Evolutionary conservation across 1,284 basidiomycete species (phyloP).

Genomic region (Pyrrhoderma lamaoense): DNA sequence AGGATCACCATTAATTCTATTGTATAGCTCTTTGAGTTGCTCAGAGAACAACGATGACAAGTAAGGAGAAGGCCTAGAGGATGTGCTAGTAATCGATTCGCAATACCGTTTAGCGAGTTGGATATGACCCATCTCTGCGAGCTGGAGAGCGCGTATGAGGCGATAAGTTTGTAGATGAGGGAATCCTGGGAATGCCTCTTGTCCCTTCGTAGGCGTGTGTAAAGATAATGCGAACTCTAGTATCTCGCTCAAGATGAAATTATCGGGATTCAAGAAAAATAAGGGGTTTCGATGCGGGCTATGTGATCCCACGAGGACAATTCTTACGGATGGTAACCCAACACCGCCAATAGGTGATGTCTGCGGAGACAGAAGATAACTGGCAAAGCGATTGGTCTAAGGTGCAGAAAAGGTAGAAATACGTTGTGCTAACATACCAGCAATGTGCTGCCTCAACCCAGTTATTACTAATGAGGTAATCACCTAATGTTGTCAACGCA

Average conservation of each 20-base stretch:
- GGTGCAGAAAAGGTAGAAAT: constrained; percentile 5
- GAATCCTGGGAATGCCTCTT: constrained; percentile 78
- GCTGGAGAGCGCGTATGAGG: constrained; percentile 67
- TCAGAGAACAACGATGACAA: constrained; percentile 62
- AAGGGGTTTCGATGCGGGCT: constrained; percentile 45
- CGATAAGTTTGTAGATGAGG: constrained; percentile 88
- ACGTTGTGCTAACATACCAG: constrained; percentile 62
- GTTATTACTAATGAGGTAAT: constrained; percentile 66
- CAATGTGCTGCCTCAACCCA: constrained; percentile 85
- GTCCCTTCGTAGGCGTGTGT: constrained; percentile 67
- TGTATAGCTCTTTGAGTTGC: constrained; percentile 75
- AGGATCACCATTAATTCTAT: constrained; percentile 74
- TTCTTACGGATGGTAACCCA: constrained; percentile 51
- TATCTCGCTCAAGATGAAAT: constrained; percentile 86
- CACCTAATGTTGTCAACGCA: constrained; percentile 84
- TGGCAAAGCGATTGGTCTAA: constrained; percentile 28
- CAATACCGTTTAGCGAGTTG: constrained; percentile 80
- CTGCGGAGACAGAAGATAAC: constrained; percentile 84
- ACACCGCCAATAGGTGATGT: constrained; percentile 71
- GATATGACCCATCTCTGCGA: constrained; percentile 78
- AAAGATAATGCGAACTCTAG: constrained; percentile 88
- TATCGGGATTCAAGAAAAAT: constrained; percentile 69
- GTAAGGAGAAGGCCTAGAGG: constrained; percentile 62
- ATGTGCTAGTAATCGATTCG: constrained; percentile 75
- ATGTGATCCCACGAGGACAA: constrained; percentile 60